These are phyloP conservation scores for Corymbia citriodora DNA, from an alignment of 441 rosid species.

Conservation along the genomic window DNA sequence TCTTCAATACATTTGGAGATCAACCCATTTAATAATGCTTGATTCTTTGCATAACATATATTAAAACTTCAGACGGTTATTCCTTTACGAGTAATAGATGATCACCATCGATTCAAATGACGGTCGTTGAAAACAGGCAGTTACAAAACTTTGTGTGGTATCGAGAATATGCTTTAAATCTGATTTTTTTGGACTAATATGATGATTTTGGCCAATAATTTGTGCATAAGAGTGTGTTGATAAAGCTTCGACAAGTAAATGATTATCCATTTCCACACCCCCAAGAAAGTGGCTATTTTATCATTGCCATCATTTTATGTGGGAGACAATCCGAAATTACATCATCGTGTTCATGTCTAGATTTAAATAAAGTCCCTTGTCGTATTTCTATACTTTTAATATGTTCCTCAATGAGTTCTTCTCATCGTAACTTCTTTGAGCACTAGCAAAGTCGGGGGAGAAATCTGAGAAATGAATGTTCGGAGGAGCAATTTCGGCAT, in stretches of 20 bases:
- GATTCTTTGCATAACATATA: rapidly evolving
- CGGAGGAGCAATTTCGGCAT: neutral
- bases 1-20: neutral
- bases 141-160: neutral
- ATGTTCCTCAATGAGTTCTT: neutral
- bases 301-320: neutral
- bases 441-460: neutral
- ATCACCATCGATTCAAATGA: neutral
- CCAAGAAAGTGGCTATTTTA: neutral
- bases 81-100: neutral
- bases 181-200: neutral
- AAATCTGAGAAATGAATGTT: too few relatives aligned
- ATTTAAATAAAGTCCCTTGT: neutral
- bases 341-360: neutral
- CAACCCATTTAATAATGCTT: neutral
- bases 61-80: neutral
- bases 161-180: neutral
- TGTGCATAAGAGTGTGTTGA: neutral
- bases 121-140: neutral
- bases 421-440: neutral
- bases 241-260: neutral
- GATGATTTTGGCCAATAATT: neutral
- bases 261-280: neutral
- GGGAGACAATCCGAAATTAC: neutral
- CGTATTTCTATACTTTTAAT: neutral